Base-by-base conservation (phyloP, 192 early-diverging fungal species). In the Coemansia sp. region DNA sequence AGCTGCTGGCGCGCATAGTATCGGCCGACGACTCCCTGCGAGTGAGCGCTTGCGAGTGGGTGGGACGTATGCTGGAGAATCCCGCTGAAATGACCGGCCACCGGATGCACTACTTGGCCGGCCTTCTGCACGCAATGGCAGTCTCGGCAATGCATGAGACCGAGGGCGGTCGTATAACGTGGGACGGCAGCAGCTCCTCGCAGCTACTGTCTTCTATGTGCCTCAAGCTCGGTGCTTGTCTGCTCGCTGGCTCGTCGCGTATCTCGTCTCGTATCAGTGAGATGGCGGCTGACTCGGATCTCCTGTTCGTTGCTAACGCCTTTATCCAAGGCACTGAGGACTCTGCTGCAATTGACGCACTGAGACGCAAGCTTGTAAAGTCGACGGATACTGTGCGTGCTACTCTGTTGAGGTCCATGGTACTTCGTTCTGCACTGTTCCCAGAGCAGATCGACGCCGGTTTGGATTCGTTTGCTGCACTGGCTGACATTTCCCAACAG, bases 1-100 rank as follows among this genome's bases (percentile, higher is more conserved):
- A 12, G 36, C 24, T 82, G 5, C 62, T 82, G 6, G 71, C 63
- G 13, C 61, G 72, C 18, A 60, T 83, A 3, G 33, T 83, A 8
- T 27, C 46, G 13, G 47, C 44, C 57, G 66, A 78, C 52, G 57
- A 29, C 12, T 38, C 33, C 36, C 46, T 83, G n/a, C 72, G 72
- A 12, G n/a, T n/a, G 1, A 20, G 8, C 0, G 69, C 72, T 2
- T 71, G 71, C 55, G 27, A 36, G 46, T 82, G 80, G 80, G 9
- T 61, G 5, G 34, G 15, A 4, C 58, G 34, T 6, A 61, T 36
- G 58, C 58, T 38, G 18, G 4, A 33, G 31, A 29, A 34, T 50
- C 12, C 15, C 62, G n/a, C 29, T 15, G 20, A 39, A 3, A 18
- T 33, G 44, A 15, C 53, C 27, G 7, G 22, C 20, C 2, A 39